These are phyloP conservation scores for Sugiyamaella boreocaroliniensis DNA, from an alignment of 805 yeast genomes.

Conservation along the genomic window DNA sequence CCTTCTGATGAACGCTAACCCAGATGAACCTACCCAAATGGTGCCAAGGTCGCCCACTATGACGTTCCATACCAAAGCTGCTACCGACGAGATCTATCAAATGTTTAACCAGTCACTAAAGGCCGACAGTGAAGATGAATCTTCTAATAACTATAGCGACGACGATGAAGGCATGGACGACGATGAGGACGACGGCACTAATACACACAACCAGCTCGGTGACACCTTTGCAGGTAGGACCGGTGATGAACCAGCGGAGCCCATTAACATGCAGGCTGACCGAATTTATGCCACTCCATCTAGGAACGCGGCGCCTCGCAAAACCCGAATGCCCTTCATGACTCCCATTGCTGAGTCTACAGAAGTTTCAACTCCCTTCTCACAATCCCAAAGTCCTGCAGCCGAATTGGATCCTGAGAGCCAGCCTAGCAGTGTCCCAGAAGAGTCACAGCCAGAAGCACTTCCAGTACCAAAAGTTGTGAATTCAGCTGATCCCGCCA, in stretches of 20 bases:
- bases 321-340: slow-evolving; percentile 17
- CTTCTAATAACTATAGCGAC: slow-evolving; percentile 19
- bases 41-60: slow-evolving; percentile 59
- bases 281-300: slow-evolving; percentile 3
- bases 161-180: slow-evolving; percentile 22
- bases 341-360: slow-evolving; percentile 29
- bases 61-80: slow-evolving; percentile 68
- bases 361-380: slow-evolving; percentile 15
- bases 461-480: background rate
- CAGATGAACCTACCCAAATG: slow-evolving; percentile 30
- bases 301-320: background rate
- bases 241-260: slow-evolving; percentile 17
- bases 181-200: slow-evolving; percentile 6
- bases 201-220: slow-evolving; percentile 2
- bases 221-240: background rate
- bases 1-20: background rate
- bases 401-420: background rate
- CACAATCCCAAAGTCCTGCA: background rate
- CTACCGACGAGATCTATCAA: slow-evolving; percentile 62
- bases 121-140: slow-evolving; percentile 6
- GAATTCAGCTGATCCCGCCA: background rate
- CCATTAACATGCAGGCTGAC: slow-evolving; percentile 13
- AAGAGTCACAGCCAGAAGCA: background rate
- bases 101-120: slow-evolving; percentile 51
- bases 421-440: background rate